Evolutionary conservation across 371 early-diverging fungal genomes (phyloP), one percentile per base, ranked within the genome.

Genomic region (Apophysomyces trapeziformis): DNA sequence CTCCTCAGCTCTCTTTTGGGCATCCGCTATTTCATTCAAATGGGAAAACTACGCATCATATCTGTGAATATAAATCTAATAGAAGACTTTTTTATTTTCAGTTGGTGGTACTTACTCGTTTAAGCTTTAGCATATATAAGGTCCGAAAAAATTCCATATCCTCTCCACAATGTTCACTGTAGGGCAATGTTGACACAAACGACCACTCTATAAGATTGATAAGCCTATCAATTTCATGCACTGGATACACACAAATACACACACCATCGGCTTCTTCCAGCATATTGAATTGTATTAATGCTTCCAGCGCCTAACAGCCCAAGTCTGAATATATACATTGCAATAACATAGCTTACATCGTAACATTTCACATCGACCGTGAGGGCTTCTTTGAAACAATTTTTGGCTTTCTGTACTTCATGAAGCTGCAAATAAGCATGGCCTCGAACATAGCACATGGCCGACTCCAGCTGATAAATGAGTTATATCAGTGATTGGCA

Each of bases 401-500:
- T 83, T 58, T 86, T 85, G 7, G 92, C 93, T 32, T 71, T 69
- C 5, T 68, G 74, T 6, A 82, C 63, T 47, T 90, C 82, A 11
- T 79, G 76, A 38, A 79, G 63, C n/a, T 85, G 71, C 21, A 87
- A 69, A 64, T 81, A 87, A 2, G 86, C 85, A 18, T 78, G 63
- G 41, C 92, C 93, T 62, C 88, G 77, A 6, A 89, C 79, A 69
- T 83, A 89, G 46, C 84, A 87, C 81, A 90, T 82, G 8, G 82
- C 74, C n/a, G 92, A 78, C 68, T 87, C 88, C 37, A 88, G 68
- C 86, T 90, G 68, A 4, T 69, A 11, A 41, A 41, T 13, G 11
- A 13, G 54, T 56, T 38, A n/a, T 37, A 36, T 36, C 6, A 14
- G n/a, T 46, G 26, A 36, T 12, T 43, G 69, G 7, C 4, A 16